Evolutionary conservation across 2,329 filamentous ascomycete species (phyloP), one percentile per base, ranked within the genome.

Genomic region (Curvularia sp.): DNA sequence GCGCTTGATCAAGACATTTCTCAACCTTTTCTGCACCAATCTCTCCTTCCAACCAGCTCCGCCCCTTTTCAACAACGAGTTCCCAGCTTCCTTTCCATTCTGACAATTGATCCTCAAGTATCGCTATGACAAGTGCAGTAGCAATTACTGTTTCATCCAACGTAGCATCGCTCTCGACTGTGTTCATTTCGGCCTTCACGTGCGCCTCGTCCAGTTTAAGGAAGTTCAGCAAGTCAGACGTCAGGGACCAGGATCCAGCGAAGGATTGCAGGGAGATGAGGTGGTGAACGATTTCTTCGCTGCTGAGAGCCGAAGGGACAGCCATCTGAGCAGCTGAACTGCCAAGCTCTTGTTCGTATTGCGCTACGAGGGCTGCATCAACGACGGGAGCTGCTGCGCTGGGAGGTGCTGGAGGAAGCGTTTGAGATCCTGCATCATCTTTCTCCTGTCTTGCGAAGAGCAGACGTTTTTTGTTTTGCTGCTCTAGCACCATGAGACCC

Each of bases 401-500:
- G 5, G 35, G 5, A 6, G 35, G 15, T 7, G 7, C 5, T 38
- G 35, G 7, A 38, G 33, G 15, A 26, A 12, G 3, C 30, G 18
- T 1, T 18, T 8, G 15, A 6, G 33, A 7, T 13, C 9, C 30
- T 13, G 15, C n/a, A 8, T 35, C n/a, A 9, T 47, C 4, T 6
- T 18, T 15, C 24, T 48, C 30, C 6, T 33, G 28, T 9, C 52
- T 22, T 15, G n/a, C 22, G 8, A 33, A 28, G 4, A 15, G n/a
- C 26, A 12, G 46, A 9, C 33, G 42, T 15, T 44, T 53, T 13
- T 47, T 53, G 69, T 93, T 93, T 77, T 93, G 89, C 77, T 93
- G 91, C 76, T 93, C 90, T 9, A 93, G 84, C 30, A 93, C 78
- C 90, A 93, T 93, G 72, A 93, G 77, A 71, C 92, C 89, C 89